phyloP scores from a whole-genome alignment of 345 rosid species.

The Salix exigua region DNA sequence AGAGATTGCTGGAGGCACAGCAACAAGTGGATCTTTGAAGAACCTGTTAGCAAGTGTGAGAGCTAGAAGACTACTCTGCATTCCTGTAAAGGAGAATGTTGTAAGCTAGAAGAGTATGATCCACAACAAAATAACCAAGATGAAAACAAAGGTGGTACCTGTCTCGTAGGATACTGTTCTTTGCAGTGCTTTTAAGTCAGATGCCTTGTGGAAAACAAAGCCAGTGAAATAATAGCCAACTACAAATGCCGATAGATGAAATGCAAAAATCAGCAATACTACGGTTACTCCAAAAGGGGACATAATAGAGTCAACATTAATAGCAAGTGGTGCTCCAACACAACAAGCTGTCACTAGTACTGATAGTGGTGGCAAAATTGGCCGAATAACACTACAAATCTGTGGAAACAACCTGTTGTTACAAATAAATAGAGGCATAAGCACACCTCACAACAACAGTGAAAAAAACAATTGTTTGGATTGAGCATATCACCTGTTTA shows the following conservation, averaged over 20 bases:
- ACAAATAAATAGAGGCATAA: slow-evolving; percentile 1
- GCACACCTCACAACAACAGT: background rate
- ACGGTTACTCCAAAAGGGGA: slow-evolving; percentile 70
- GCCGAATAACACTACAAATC: slow-evolving; percentile 58
- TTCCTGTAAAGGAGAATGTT: slow-evolving; percentile 44
- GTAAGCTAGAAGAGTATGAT: slow-evolving; percentile 4
- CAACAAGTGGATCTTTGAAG: slow-evolving; percentile 89
- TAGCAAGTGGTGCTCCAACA: slow-evolving; percentile 87
- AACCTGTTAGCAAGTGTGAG: slow-evolving; percentile 87
- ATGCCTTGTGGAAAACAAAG: slow-evolving; percentile 41
- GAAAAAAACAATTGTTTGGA: background rate
- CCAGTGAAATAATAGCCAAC: slow-evolving; percentile 69
- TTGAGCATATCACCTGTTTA: slow-evolving; percentile 53
- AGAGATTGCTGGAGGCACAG: slow-evolving; percentile 88
- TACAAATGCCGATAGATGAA: slow-evolving; percentile 73
- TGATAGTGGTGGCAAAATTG: slow-evolving; percentile 67
- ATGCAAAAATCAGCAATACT: slow-evolving; percentile 44
- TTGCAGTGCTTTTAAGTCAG: slow-evolving; percentile 65
- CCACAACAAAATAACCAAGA: background rate
- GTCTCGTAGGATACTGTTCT: slow-evolving; percentile 87
- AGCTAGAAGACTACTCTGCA: slow-evolving; percentile 98
- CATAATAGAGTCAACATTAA: slow-evolving; percentile 64
- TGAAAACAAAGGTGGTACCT: slow-evolving; percentile 32
- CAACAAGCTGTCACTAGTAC: slow-evolving; percentile 84
- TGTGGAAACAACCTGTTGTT: slow-evolving; percentile 64